These are phyloP conservation scores for Cordyceps javanica DNA, from an alignment of 2,329 filamentous ascomycete species.

Conservation along the genomic window DNA sequence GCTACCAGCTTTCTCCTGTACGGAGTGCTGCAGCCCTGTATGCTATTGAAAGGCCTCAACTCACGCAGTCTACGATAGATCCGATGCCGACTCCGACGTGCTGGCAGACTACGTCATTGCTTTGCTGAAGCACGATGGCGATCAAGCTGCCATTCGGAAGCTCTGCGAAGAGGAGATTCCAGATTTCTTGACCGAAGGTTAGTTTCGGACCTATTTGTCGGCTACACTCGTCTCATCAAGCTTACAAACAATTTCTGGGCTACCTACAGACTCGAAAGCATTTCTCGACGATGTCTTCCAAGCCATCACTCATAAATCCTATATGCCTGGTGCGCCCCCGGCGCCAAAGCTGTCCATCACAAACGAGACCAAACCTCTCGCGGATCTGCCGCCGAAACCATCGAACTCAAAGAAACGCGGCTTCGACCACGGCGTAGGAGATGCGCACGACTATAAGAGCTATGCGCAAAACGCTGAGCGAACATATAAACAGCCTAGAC, in stretches of 20 bases:
- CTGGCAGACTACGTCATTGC: slow-evolving; percentile 81
- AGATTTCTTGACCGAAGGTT: slow-evolving; percentile 67
- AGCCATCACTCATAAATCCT: slow-evolving; percentile 56
- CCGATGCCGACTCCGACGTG: slow-evolving; percentile 74
- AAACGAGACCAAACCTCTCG: slow-evolving; percentile 7
- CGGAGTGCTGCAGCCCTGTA: background rate
- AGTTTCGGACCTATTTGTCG: background rate
- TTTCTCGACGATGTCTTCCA: slow-evolving; percentile 70
- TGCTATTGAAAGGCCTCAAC: background rate
- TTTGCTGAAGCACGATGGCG: slow-evolving; percentile 64
- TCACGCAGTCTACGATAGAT: slow-evolving; percentile 39
- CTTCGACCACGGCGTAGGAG: slow-evolving; percentile 24
- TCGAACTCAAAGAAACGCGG: slow-evolving; percentile 29
- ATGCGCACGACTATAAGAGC: slow-evolving; percentile 18
- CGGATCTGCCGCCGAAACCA: slow-evolving; percentile 15
- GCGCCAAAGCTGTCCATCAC: slow-evolving; percentile 25
- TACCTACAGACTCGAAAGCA: slow-evolving; percentile 27
- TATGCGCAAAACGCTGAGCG: slow-evolving; percentile 31
- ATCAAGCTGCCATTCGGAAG: slow-evolving; percentile 55
- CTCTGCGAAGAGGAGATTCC: slow-evolving; percentile 66
- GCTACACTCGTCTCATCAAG: background rate
- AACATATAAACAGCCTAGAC: slow-evolving; percentile 53
- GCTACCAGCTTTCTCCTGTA: slow-evolving; percentile 10
- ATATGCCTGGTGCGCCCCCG: slow-evolving; percentile 48
- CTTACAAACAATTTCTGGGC: background rate